A percentile compares a stretch with the other conserved stretches of the same genome.
These are phyloP conservation scores for Phytopythium sindhum DNA, from an alignment of 352 stramenopile genomes.

Conservation along the genomic window DNA sequence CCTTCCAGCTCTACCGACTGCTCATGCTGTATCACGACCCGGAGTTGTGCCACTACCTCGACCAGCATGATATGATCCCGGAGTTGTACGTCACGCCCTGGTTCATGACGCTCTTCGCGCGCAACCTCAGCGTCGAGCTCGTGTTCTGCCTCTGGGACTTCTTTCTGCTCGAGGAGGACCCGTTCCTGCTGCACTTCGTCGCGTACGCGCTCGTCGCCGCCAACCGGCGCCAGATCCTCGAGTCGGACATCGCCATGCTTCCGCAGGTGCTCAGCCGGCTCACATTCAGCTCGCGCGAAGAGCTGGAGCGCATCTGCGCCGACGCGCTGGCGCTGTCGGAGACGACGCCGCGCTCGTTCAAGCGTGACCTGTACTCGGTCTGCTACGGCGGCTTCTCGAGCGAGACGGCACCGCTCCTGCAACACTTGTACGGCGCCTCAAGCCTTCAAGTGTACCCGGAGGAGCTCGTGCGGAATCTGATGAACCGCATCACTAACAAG, in stretches of 20 bases:
- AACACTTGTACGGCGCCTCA: slow-evolving; percentile 64
- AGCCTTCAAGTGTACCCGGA: slow-evolving; percentile 81
- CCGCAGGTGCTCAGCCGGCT: slow-evolving; percentile 79
- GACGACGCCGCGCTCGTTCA: slow-evolving; percentile 71
- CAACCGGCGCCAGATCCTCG: slow-evolving; percentile 55
- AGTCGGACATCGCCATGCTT: slow-evolving; percentile 69
- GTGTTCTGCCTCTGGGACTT: slow-evolving; percentile 90
- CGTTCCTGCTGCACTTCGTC: slow-evolving; percentile 88
- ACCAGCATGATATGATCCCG: slow-evolving; percentile 90
- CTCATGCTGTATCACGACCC: slow-evolving; percentile 92
- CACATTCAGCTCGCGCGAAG: slow-evolving; percentile 49
- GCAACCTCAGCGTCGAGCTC: slow-evolving; percentile 64
- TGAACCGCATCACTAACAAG: slow-evolving; percentile 47
- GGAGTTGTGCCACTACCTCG: slow-evolving; percentile 80
- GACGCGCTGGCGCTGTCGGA: slow-evolving; percentile 53
- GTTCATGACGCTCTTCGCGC: slow-evolving; percentile 94
- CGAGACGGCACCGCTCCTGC: slow-evolving; percentile 60
- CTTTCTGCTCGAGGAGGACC: slow-evolving; percentile 87
- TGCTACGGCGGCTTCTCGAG: slow-evolving; percentile 79
- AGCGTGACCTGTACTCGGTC: slow-evolving; percentile 75
- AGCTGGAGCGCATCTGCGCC: slow-evolving; percentile 58
- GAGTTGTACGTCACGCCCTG: slow-evolving; percentile 93
- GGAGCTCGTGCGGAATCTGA: slow-evolving; percentile 76
- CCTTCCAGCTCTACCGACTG: slow-evolving; percentile 89
- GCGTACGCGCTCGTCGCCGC: slow-evolving; percentile 77